Evolutionary conservation across 345 rosid species (phyloP).

Genomic region (Pugionium dolabratum): DNA sequence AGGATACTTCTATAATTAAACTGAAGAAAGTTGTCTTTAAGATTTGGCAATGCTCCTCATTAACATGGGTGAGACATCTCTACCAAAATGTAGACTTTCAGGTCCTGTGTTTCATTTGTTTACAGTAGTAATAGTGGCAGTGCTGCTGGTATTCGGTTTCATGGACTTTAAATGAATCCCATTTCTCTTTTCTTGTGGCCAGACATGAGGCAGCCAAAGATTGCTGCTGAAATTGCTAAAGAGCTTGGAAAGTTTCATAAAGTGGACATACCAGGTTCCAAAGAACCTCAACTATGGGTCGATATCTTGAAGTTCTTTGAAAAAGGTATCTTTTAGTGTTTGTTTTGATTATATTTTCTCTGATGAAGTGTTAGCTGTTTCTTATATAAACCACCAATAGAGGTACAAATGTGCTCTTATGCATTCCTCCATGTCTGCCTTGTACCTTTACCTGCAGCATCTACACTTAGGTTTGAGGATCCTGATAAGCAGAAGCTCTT

Average conservation of each 20-base stretch:
- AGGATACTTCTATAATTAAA: not conserved
- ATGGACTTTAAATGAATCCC: constrained; percentile 11
- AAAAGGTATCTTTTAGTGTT: constrained; percentile 50
- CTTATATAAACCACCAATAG: not conserved
- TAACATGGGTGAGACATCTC: not conserved
- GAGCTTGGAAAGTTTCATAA: constrained; percentile 75
- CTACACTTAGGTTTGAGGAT: constrained; percentile 68
- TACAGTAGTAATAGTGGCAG: not conserved
- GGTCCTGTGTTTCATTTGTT: constrained; percentile 4
- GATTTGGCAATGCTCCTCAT: constrained; percentile 4
- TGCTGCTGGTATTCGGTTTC: constrained; percentile 12
- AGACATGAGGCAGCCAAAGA: constrained; percentile 82
- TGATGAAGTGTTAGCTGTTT: constrained; percentile 2
- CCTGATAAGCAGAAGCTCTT: constrained; percentile 63
- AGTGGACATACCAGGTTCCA: constrained; percentile 83
- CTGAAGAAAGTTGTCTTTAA: not conserved
- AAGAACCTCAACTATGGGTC: constrained; percentile 92
- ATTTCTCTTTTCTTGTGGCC: constrained; percentile 32
- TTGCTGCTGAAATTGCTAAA: constrained; percentile 86
- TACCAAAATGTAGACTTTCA: not conserved
- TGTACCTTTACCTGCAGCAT: constrained; percentile 58
- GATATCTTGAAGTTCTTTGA: constrained; percentile 83
- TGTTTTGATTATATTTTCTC: not conserved
- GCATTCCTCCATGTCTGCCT: constrained; percentile 17
- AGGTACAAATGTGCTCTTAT: constrained; percentile 6